Base-by-base conservation (phyloP, 2,329 filamentous ascomycete genomes). In the Fusarium subglutinans region DNA sequence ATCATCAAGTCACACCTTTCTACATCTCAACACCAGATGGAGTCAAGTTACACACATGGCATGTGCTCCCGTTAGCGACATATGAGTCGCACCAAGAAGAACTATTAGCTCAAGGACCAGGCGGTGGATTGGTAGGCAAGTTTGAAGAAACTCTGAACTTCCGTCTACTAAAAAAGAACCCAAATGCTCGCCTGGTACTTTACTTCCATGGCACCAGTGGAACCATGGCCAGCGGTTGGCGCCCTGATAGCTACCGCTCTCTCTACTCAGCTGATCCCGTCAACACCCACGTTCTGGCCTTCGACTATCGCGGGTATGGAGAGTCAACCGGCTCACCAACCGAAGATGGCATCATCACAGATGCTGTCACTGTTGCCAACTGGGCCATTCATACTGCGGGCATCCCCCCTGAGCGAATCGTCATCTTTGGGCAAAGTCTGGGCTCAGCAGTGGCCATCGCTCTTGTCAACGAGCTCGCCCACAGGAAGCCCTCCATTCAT, bases 1-100 rank as follows among this genome's bases (percentile, higher is more conserved):
- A 88, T 78, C 90, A 91, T 57, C 92, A 94, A 82, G 89, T 93
- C 9, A 90, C 91, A 18, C 90, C 92, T 0, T 94, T 94, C 80
- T 89, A 88, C 66, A 81, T 94, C 44, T 82, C 81, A 6, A 93
- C 92, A 0, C 82, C 87, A 1, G 92, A 94, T 79, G 87, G 89
- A 45, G 89, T 92, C 78, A 88, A 84, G 3, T 82, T 94, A 8
- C 93, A 92, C 78, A 90, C 90, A 51, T 94, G 92, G 92, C 92
- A 94, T 80, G 85, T 94, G 37, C 83, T 94, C 44, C 92, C 92
- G 1, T 79, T 92, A 7, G 88, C 89, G 5, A 33, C 66, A 8
- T 77, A 71, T 28, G 58, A 73, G 47, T 44, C 44, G 61, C 85
- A 93, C 75, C 89, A 93, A 76, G 79, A 69, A 15, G 61, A 60